Base-by-base conservation (phyloP, 768 basidiomycete species). In the Hericium rajendrae region DNA sequence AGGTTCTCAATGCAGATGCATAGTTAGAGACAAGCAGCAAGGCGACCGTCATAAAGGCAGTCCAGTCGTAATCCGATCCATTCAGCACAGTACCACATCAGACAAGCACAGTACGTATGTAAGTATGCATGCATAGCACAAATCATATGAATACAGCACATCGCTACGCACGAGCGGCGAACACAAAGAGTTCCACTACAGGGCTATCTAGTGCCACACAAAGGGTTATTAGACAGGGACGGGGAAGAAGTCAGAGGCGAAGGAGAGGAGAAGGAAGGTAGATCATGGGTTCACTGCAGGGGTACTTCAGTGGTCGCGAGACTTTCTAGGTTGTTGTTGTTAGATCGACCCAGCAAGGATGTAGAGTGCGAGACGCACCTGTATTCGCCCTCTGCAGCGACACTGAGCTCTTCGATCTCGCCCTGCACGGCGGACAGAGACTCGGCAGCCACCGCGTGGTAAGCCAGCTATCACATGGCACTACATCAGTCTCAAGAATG, bases 331-430 rank as follows among this genome's bases (percentile, higher is more conserved):
- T 16, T 38, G 53, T 60, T 59, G 51, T 54, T 55, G 51, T 60
- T 11, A 28, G 51, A 43, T 18, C 5, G 12, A 15, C 40, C 22
- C 8, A 1, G 8, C 59, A 24, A 32, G 49, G 8, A 9, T 16
- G n/a, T 38, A 6, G 38, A 20, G 10, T 51, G 28, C 10, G 12
- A 12, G 6, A 62, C 60, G 32, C 37, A 91, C 86, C 94, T 88
- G 76, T 95, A 97, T 69, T 94, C 91, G 57, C 91, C 91, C 72
- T 97, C 94, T 0, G 94, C 93, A 49, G 91, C 91, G 38, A 94
- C 87, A 58, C 85, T 86, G 62, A 95, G 78, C 64, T 97, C 94
- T 62, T 97, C 94, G 51, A 97, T 88, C 70, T 97, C 92, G 51
- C 89, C 90, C 69, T 94, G 91, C 49, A 90, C 80, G 48, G 79